Evolutionary conservation across 1,284 basidiomycete genomes (phyloP), one percentile per base, ranked within the genome.

Genomic region (Cryptococcus sp.): DNA sequence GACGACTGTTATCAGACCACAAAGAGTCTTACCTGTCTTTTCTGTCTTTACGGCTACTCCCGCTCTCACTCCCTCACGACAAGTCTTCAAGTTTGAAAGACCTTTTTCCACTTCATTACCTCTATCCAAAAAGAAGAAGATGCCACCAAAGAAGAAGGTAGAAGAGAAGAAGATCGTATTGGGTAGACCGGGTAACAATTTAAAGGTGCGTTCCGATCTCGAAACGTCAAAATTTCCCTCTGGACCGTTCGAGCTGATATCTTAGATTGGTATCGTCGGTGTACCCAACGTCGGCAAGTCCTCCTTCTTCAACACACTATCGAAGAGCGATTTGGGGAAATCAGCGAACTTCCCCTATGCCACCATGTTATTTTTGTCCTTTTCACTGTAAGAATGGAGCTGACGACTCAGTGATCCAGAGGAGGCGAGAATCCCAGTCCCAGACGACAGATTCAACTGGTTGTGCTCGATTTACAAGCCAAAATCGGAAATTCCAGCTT

Each of bases 311-410:
- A 99, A 99, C 79, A 87, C 84, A 46, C 84, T 98, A 55, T 94
- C 96, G 53, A 87, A 98, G 89, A 97, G 74, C 23, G 69, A 72
- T 78, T 83, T 98, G n/a, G 95, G 90, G 65, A 95, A 96, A 78
- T 87, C 91, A 46, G 93, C 93, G 77, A 99, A 99, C 82, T 99
- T 96, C 76, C 96, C 96, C 15, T 99, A 98, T 71, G 93, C 93
- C 11, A 97, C 94, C 52, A 96, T 97, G 73, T 75, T 42, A 64
- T 72, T 45, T 41, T 50, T 37, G 13, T 55, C 23, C 37, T 34
- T 36, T 8, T 32, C 38, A 43, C n/a, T 32, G 4, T 6, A 46
- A 51, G 11, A 56, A 32, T 13, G 33, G 2, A 8, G 43, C 36
- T 53, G 48, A 53, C 50, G 10, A n/a, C 42, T 44, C 41, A 71